Base-by-base conservation (phyloP, 2,329 filamentous ascomycete species). In the Metarhizium robertsii region DNA sequence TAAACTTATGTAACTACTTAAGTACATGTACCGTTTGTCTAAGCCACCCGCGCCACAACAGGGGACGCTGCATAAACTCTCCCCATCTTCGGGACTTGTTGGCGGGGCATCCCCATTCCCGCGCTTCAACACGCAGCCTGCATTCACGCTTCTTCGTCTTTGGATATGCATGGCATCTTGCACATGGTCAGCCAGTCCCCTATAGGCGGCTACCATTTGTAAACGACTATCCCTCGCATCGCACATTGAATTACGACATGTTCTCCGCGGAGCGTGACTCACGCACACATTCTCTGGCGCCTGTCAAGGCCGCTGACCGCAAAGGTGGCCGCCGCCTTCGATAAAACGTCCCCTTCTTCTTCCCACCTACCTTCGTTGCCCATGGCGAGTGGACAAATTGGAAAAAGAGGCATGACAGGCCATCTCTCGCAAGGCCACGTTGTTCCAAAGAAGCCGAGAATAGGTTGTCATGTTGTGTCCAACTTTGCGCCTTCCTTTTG, bases 401-500 rank as follows among this genome's bases (percentile, higher is more conserved):
- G 47, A 20, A 53, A 56, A 48, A 40, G 40, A 54, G 43, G 16
- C n/a, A 14, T 4, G 18, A 10, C 50, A 32, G 29, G 52, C 46
- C 3, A 50, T 30, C 18, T 50, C 52, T 34, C 36, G 48, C 54
- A 52, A 53, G 34, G 50, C 42, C 6, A 40, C 3, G n/a, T 2
- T 49, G 34, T 42, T 10, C 53, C 36, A 36, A 50, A 54, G 36
- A 50, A 50, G 30, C 34, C 34, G 2, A 50, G 14, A 16, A 25
- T 20, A 45, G 42, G 42, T 25, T 6, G 18, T 45, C 16, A 16
- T 25, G 11, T 38, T 4, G 14, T 50, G 25, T 25, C 25, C 20
- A 63, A 56, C 51, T 64, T 61, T 38, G 54, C 65, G 14, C 62
- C 64, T 4, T 53, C 58, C 48, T 69, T 68, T 53, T 68, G 59